A percentile compares a stretch with the other conserved stretches of the same genome.
Conservation (phyloP, 805 yeast genomes). For the Metschnikowia chrysomelidarum region DNA sequence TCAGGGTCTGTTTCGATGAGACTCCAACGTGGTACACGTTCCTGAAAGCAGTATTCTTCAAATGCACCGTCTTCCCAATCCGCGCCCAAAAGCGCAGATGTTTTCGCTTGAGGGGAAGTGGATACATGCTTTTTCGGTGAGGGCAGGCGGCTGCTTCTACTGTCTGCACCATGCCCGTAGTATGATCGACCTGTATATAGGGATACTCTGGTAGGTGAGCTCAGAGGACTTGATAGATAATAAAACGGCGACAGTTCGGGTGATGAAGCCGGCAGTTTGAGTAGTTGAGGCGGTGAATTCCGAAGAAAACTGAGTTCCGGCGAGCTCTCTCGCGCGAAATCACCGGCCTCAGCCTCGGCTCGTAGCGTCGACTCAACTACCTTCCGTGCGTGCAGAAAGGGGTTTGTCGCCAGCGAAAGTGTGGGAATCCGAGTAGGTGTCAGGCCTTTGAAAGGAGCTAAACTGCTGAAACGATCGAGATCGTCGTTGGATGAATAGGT, state of each 20-base stretch:
- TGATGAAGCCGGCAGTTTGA: constrained; percentile 13
- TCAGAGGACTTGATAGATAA: constrained; percentile 10
- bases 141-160: constrained; percentile 25
- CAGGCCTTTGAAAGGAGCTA: too few relatives aligned
- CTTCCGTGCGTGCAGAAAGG: too few relatives aligned
- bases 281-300: constrained; percentile 10
- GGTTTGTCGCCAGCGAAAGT: too few relatives aligned
- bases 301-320: constrained; percentile 11
- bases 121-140: constrained; percentile 29
- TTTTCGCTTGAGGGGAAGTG: constrained; percentile 21
- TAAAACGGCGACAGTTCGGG: constrained; percentile 16
- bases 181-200: constrained; percentile 9
- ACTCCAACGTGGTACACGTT: constrained; percentile 19
- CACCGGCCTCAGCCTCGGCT: too few relatives aligned
- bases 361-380: too few relatives aligned
- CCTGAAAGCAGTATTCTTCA: constrained; percentile 14
- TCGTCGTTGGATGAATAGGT: constrained; percentile 8
- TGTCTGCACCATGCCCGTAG: constrained; percentile 15
- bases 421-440: too few relatives aligned
- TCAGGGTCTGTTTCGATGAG: constrained; percentile 17
- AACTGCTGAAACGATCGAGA: not conserved
- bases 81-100: too few relatives aligned
- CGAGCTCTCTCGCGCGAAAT: too few relatives aligned
- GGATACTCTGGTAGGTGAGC: constrained; percentile 19
- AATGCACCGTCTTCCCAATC: too few relatives aligned